Conservation (phyloP, 148 eudicot genomes). For the Vaccinium corymbosum region DNA sequence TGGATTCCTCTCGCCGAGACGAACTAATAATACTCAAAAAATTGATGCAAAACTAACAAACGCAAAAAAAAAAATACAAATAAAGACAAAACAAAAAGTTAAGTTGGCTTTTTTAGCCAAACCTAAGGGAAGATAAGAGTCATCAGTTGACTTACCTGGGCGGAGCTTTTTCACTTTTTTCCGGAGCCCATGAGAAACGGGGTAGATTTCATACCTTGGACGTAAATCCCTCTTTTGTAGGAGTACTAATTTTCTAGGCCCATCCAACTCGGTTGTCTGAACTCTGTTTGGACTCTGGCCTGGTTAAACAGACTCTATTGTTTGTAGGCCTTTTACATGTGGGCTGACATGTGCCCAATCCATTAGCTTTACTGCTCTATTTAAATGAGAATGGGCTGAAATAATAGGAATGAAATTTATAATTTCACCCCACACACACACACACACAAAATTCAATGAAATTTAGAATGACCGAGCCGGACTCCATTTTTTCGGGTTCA, state of each 20-base stretch:
- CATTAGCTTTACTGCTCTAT: constrained; percentile 3
- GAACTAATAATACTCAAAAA: too few relatives aligned
- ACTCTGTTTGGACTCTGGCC: neutral
- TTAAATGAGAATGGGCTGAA: neutral
- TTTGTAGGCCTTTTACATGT: neutral
- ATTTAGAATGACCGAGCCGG: neutral
- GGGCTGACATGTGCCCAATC: neutral
- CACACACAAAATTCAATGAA: neutral
- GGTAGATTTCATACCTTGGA: too few relatives aligned
- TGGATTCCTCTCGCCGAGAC: too few relatives aligned
- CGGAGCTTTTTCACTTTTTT: too few relatives aligned
- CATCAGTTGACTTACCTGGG: too few relatives aligned
- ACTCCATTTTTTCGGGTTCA: neutral
- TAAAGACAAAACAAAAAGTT: too few relatives aligned
- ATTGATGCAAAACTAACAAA: too few relatives aligned
- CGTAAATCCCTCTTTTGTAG: too few relatives aligned
- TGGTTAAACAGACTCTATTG: neutral
- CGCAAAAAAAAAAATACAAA: too few relatives aligned
- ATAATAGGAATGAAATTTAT: neutral
- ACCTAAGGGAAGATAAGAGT: too few relatives aligned
- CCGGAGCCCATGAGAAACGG: too few relatives aligned
- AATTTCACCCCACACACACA: neutral
- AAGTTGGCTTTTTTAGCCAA: too few relatives aligned
- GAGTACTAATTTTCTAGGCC: neutral
- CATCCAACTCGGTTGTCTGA: neutral